Evolutionary conservation across 306 rosid genomes (phyloP).

Genomic region (Cyamopsis tetragonoloba): DNA sequence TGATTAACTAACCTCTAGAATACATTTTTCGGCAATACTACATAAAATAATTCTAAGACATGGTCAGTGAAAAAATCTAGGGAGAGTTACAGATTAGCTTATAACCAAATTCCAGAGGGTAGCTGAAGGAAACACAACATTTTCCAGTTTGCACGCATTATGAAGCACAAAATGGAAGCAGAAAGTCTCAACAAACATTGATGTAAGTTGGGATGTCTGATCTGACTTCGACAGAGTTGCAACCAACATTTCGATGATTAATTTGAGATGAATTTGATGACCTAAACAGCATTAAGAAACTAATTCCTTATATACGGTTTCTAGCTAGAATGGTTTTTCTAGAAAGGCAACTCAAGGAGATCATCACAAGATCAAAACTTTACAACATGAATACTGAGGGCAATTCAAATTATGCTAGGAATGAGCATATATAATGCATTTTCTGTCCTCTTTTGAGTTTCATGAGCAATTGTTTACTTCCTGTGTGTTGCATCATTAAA

Average conservation of each 20-base stretch:
- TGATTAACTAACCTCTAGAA: background rate
- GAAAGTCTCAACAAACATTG: too few relatives aligned
- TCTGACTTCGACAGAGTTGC: too few relatives aligned
- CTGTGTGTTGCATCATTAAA: background rate
- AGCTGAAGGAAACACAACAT: background rate
- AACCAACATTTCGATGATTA: background rate
- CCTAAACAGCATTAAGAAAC: background rate
- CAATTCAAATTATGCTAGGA: background rate
- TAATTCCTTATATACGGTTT: background rate
- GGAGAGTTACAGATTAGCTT: background rate
- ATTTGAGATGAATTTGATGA: background rate
- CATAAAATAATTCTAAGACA: background rate
- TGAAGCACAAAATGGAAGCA: too few relatives aligned
- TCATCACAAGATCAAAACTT: background rate
- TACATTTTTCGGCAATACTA: background rate
- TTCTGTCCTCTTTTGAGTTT: background rate
- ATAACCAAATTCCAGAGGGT: background rate
- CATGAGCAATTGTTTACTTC: background rate
- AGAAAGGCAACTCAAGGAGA: background rate
- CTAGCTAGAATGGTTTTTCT: background rate
- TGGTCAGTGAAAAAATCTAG: background rate
- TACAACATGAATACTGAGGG: background rate
- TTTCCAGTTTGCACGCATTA: background rate
- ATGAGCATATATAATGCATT: too few relatives aligned
- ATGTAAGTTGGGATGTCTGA: too few relatives aligned